phyloP scores from a whole-genome alignment of 306 rosid genomes.

The Acacia crassicarpa region DNA sequence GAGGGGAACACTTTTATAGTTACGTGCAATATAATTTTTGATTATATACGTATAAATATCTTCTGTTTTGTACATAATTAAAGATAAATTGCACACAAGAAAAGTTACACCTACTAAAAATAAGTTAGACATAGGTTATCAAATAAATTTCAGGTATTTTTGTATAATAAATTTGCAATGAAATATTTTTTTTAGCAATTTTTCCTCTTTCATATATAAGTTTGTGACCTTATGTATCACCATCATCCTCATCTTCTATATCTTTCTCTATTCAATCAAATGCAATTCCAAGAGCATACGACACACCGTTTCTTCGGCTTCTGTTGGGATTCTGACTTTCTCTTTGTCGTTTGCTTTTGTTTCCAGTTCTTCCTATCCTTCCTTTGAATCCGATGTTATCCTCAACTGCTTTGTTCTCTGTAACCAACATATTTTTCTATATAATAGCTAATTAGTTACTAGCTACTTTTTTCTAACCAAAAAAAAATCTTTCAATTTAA shows the following conservation, averaged over 20 bases:
- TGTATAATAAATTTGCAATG: too few relatives aligned
- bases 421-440: neutral
- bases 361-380: neutral
- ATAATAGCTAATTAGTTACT: neutral
- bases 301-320: neutral
- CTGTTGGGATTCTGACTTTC: neutral
- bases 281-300: neutral
- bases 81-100: too few relatives aligned
- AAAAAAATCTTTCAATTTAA: too few relatives aligned
- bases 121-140: too few relatives aligned
- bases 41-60: neutral
- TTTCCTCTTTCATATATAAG: too few relatives aligned
- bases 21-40: too few relatives aligned
- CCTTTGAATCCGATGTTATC: neutral
- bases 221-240: neutral
- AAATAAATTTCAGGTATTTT: too few relatives aligned
- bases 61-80: too few relatives aligned
- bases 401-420: neutral
- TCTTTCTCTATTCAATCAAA: neutral
- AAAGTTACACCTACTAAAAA: too few relatives aligned
- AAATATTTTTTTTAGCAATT: too few relatives aligned
- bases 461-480: neutral
- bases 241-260: neutral
- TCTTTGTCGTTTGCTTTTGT: constrained; percentile 6
- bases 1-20: too few relatives aligned